phyloP scores from a whole-genome alignment of 805 yeast species.

The Ogataea pignaliae region DNA sequence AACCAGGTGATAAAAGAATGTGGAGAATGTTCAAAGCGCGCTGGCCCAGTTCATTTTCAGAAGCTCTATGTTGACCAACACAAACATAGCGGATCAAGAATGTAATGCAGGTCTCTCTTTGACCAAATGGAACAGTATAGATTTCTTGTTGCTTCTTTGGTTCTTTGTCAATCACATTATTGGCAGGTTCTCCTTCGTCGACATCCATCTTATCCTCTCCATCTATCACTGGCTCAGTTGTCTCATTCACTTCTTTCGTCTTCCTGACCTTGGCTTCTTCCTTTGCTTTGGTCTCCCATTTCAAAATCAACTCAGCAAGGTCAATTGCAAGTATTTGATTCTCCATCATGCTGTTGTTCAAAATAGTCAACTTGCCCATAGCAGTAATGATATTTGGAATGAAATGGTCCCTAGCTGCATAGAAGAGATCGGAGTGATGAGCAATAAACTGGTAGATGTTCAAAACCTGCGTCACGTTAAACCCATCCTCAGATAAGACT shows the following conservation, averaged over 20 bases:
- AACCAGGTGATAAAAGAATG: constrained; percentile 61
- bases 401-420: constrained; percentile 81
- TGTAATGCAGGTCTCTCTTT: constrained; percentile 86
- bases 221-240: neutral
- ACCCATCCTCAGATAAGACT: constrained; percentile 85
- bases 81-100: constrained; percentile 85
- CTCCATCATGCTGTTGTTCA: constrained; percentile 73
- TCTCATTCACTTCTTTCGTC: constrained; percentile 1
- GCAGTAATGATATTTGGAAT: constrained; percentile 85
- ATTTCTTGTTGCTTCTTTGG: constrained; percentile 30
- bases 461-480: constrained; percentile 78
- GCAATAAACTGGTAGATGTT: constrained; percentile 87
- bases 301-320: constrained; percentile 75
- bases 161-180: neutral
- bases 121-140: constrained; percentile 66
- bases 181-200: constrained; percentile 7
- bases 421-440: constrained; percentile 80
- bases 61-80: constrained; percentile 76
- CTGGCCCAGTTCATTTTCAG: constrained; percentile 78
- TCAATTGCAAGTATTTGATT: constrained; percentile 86
- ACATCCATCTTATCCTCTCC: constrained; percentile 19
- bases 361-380: constrained; percentile 82
- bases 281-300: constrained; percentile 70
- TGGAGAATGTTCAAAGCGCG: constrained; percentile 77
- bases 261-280: constrained; percentile 16